These are phyloP conservation scores for Fusarium bactridioides DNA, from an alignment of 2,329 filamentous ascomycete species.

Conservation along the genomic window DNA sequence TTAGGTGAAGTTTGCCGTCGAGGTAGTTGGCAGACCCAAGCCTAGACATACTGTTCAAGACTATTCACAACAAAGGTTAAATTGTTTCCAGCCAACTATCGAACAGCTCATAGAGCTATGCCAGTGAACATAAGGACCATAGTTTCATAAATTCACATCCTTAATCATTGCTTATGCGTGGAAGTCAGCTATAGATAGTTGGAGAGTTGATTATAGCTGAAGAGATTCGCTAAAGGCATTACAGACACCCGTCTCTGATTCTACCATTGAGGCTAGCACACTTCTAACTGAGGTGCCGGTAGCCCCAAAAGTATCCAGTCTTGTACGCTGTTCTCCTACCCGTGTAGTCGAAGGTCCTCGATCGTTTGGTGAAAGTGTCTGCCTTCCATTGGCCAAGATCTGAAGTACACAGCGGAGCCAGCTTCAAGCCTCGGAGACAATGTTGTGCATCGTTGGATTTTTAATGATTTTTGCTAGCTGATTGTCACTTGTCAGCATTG, in stretches of 20 bases:
- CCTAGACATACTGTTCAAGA: background rate
- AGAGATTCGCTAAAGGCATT: background rate
- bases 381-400: background rate
- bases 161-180: background rate
- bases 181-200: background rate
- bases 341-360: background rate
- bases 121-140: accelerated
- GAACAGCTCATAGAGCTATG: background rate
- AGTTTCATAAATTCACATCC: background rate
- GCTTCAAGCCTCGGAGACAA: background rate
- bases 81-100: background rate
- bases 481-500: background rate
- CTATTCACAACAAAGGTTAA: accelerated
- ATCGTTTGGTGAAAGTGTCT: background rate
- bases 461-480: background rate
- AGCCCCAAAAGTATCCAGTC: background rate
- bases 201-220: background rate
- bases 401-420: accelerated
- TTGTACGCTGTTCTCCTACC: background rate
- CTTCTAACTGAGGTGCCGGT: background rate
- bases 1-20: background rate
- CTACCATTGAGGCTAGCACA: accelerated
- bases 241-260: accelerated
- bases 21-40: background rate
- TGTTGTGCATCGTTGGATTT: accelerated